Base-by-base conservation (phyloP, 768 basidiomycete species). In the Strobilomyces dryophilus region DNA sequence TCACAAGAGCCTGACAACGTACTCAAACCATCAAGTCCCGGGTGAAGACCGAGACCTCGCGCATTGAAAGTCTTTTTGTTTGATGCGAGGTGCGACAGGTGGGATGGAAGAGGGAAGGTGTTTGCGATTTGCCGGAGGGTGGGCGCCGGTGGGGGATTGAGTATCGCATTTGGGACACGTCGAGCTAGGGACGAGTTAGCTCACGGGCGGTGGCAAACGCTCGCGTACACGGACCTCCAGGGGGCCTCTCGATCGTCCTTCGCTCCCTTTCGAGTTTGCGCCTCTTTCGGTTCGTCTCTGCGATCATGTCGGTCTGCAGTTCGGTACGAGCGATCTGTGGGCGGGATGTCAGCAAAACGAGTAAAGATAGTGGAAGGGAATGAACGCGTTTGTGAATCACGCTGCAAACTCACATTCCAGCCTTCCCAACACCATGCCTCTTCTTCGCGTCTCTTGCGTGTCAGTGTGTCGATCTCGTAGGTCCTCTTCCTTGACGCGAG, bases 281-380 rank as follows among this genome's bases (percentile, higher is more conserved):
- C 53, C 91, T 78, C 69, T 95, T 95, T 57, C 89, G 76, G 67
- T 91, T 94, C 7, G 89, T 86, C 61, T 95, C 90, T 0, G 94
- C 83, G 51, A 95, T 87, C 84, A 95, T 89, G 14, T 88, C 85
- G 2, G 81, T 87, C 63, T 95, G 89, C 12, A 95, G 71, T 45
- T 86, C 83, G 60, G 92, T 89, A 47, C 88, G 78, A 24, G 87
- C 76, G 53, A 85, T 70, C 92, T 94, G 64, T 26, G 45, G 21
- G 39, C 7, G 42, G 15, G 24, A 17, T 12, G 35, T 65, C 21
- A 57, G 52, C 14, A 48, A 43, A 8, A 50, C 18, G 11, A 9
- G 32, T 29, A 47, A 21, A 42, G 56, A 47, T 18, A 56, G 34
- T 54, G 41, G 45, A 48, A 46, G 47, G 40, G 34, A 24, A 49